A percentile compares a stretch with the other conserved stretches of the same genome.
Evolutionary conservation across 2,329 filamentous ascomycete species (phyloP).

Genomic region (Fusarium torreyae): DNA sequence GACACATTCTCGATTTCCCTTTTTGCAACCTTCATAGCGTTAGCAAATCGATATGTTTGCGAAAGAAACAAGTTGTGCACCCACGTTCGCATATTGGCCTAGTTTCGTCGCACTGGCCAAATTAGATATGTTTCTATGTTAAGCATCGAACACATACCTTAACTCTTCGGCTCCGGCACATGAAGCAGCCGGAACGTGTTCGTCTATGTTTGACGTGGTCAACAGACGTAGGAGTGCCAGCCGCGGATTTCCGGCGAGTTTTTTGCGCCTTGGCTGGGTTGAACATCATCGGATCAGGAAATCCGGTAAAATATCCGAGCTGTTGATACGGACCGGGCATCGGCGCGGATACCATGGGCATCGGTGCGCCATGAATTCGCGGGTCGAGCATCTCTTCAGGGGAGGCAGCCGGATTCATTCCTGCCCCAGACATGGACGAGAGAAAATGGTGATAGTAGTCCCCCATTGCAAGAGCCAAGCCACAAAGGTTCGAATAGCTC

Average conservation of each 20-base stretch:
- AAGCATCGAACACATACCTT: slow-evolving; percentile 68
- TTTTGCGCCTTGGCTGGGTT: slow-evolving; percentile 64
- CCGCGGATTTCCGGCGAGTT: slow-evolving; percentile 65
- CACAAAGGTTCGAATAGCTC: slow-evolving; percentile 13
- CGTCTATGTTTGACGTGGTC: slow-evolving; percentile 91
- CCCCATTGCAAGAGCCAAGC: slow-evolving; percentile 59
- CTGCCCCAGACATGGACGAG: slow-evolving; percentile 65
- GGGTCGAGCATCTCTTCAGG: slow-evolving; percentile 59
- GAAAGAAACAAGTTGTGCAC: slow-evolving; percentile 40
- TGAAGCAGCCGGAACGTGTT: slow-evolving; percentile 93
- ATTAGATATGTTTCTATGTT: slow-evolving; percentile 28
- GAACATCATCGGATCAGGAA: slow-evolving; percentile 65
- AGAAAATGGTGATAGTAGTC: slow-evolving; percentile 72
- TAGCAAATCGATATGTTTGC: slow-evolving; percentile 17
- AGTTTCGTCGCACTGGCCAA: slow-evolving; percentile 85
- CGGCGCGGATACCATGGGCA: slow-evolving; percentile 52
- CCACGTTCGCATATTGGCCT: slow-evolving; percentile 87
- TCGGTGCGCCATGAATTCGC: slow-evolving; percentile 53
- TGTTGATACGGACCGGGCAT: slow-evolving; percentile 63
- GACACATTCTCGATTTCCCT: slow-evolving; percentile 90
- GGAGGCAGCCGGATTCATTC: slow-evolving; percentile 56
- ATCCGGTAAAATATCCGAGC: slow-evolving; percentile 65
- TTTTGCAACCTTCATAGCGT: slow-evolving; percentile 80
- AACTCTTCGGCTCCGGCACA: slow-evolving; percentile 89
- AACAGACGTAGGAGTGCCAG: slow-evolving; percentile 60